These are phyloP conservation scores for Kockovaella imperatae DNA, from an alignment of 768 basidiomycete genomes.

Conservation along the genomic window DNA sequence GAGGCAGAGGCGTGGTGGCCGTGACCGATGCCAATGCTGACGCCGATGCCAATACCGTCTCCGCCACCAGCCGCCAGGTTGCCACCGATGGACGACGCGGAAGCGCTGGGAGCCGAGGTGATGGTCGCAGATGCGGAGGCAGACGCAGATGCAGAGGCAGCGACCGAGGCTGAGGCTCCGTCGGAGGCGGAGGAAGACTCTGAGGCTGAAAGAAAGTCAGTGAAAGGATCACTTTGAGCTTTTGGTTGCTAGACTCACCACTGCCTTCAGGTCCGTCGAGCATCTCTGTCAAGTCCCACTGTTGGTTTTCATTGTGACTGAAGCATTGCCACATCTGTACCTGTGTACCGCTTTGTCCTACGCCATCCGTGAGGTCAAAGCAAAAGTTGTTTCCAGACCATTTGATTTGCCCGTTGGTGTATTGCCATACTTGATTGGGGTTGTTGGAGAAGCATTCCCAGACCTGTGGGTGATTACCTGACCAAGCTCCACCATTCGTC, in stretches of 20 bases:
- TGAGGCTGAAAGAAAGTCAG: background rate
- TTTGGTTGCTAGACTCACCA: slow-evolving; percentile 2
- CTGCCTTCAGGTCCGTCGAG: slow-evolving; percentile 28
- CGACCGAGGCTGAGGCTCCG: background rate
- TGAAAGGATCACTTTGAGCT: background rate
- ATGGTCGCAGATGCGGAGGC: slow-evolving; percentile 1
- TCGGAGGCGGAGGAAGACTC: background rate
- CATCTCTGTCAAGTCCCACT: slow-evolving; percentile 29
- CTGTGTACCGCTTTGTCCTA: slow-evolving; percentile 13
- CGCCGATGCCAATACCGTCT: background rate
- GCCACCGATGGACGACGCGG: slow-evolving; percentile 10
- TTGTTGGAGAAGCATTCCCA: slow-evolving; percentile 32
- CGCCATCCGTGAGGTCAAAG: slow-evolving; percentile 33
- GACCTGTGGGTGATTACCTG: slow-evolving; percentile 29
- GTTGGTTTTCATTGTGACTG: slow-evolving; percentile 26
- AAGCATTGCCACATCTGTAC: slow-evolving; percentile 33
- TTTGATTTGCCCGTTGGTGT: slow-evolving; percentile 16
- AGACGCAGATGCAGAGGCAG: slow-evolving; percentile 4
- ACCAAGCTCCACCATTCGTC: slow-evolving; percentile 23
- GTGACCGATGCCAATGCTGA: slow-evolving; percentile 9
- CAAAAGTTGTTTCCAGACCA: slow-evolving; percentile 28
- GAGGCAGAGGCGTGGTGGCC: slow-evolving; percentile 3
- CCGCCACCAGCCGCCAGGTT: slow-evolving; percentile 7
- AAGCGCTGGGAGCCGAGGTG: slow-evolving; percentile 2
- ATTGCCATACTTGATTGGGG: slow-evolving; percentile 25